phyloP scores from a whole-genome alignment of 768 basidiomycete genomes.

The Pisolithus tinctorius region DNA sequence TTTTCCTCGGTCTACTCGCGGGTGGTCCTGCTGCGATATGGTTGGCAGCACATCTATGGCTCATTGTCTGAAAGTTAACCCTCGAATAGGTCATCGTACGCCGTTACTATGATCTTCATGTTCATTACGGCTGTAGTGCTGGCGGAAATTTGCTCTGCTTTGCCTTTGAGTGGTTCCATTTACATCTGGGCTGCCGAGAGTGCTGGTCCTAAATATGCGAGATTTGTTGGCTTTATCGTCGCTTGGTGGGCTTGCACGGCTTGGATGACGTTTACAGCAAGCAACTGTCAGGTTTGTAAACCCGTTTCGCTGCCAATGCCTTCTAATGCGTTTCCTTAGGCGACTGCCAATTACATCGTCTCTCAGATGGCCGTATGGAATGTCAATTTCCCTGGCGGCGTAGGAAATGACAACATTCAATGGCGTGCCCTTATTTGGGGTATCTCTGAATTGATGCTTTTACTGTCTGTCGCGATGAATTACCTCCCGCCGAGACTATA shows the following conservation, averaged over 20 bases:
- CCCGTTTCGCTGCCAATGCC: neutral
- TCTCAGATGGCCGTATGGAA: conserved; percentile 80
- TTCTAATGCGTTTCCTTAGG: conserved; percentile 34
- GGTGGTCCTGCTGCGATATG: conserved; percentile 87
- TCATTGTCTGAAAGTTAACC: conserved; percentile 8
- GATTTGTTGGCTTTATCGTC: conserved; percentile 84
- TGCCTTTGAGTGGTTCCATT: conserved; percentile 85
- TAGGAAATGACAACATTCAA: conserved; percentile 62
- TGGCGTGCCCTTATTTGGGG: conserved; percentile 86
- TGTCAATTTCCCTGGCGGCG: conserved; percentile 76
- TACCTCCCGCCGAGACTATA: conserved; percentile 75
- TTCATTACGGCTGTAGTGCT: conserved; percentile 80
- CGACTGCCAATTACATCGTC: conserved; percentile 84
- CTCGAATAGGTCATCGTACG: conserved; percentile 68
- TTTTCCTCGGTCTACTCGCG: conserved; percentile 77
- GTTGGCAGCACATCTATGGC: conserved; percentile 30
- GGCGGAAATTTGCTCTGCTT: conserved; percentile 86
- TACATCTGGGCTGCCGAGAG: conserved; percentile 95
- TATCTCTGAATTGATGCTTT: conserved; percentile 64
- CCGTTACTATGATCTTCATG: conserved; percentile 83
- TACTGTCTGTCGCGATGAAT: conserved; percentile 75
- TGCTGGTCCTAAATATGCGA: conserved; percentile 79
- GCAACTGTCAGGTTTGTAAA: conserved; percentile 70
- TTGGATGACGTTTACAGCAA: conserved; percentile 93
- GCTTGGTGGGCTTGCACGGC: conserved; percentile 93